Evolutionary conservation across 139 green algal genomes (phyloP), one percentile per base, ranked within the genome.

Genomic region (Closterium sp.): DNA sequence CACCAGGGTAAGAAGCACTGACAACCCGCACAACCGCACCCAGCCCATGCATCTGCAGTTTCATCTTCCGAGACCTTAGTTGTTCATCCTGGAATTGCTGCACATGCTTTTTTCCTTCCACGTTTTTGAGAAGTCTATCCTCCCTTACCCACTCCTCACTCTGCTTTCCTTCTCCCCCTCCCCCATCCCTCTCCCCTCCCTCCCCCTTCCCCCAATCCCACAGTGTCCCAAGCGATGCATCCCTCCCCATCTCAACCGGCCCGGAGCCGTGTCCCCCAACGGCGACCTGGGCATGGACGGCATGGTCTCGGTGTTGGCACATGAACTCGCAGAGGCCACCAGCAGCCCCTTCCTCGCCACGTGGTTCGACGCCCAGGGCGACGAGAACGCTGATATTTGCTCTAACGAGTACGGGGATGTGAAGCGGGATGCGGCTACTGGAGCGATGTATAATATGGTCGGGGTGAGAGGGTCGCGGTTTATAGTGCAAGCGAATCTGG

Each of bases 301-400:
- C 10, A 86, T 86, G 83, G 83, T 86, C 19, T 34, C n/a, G n/a
- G 30, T 33, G 83, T 32, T 86, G 83, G 83, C 83, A 10, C 83
- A 86, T 33, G 83, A 86, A 33, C 83, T 86, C 83, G 83, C 30
- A 33, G 83, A 86, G 83, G 83, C 83, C 83, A 33, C 30, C n/a
- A 86, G n/a, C 83, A 33, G 30, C 83, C 83, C 83, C n/a, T 86
- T 86, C n/a, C n/a, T 32, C 83, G n/a, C n/a, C 83, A 86, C 83
- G 83, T 86, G 83, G 83, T 86, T 86, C 83, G 30, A 86, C 83
- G 30, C 30, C 83, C n/a, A 86, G 8, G 83, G 83, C 28, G 83
- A 86, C 10, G 83, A 86, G 83, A 86, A 86, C 83, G 83, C 83
- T 10, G 83, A 86, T 23, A 86, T 86, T 23, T 86, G 83, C 83